Base-by-base conservation (phyloP, 306 rosid species). In the Begonia loranthoides region DNA sequence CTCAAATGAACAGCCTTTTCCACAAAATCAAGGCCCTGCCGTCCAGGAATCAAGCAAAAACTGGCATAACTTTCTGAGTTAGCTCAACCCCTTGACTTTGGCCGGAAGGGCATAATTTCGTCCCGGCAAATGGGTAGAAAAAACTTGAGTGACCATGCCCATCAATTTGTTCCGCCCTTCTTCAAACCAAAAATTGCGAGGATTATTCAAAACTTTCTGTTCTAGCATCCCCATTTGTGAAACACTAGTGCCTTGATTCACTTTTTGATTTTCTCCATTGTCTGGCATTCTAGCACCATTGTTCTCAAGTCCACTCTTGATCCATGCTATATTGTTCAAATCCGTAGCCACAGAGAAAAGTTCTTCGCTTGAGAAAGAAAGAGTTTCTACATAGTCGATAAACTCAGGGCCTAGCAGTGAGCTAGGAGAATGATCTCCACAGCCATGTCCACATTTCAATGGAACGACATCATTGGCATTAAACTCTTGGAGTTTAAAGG, bases 321-420 rank as follows among this genome's bases (percentile, higher is more conserved):
- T 80, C 88, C 88, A 84, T 46, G 85, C 82, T 52, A 80, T 77
- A 43, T 63, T 77, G 77, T 84, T 84, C 57, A 77, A 61, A 55
- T 84, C 88, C 43, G 88, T 77, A 21, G 80, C 75, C 47, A 75
- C 61, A 6, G 88, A 80, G 67, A 77, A 63, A 48, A 80, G 49
- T 57, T 80, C 81, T 48, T 75, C 70, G 58, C 84, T 79, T n/a
- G 79, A 50, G 61, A 74, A 70, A 50, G 83, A 50, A 13, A 75
- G 78, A 9, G 76, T 41, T 48, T 84, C 94, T 47, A 52, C 59
- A 63, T 75, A 72, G 52, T 84, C 94, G 34, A 70, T 62, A 69
- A 84, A 84, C 1, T 80, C 86, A 1, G 88, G 85, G 52, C 94
- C 94, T 66, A 84, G 58, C 60, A 84, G 49, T 4, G 79, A 79